Percentiles rank a stretch among this genome's conserved stretches.
These are phyloP conservation scores for Penicillium coprophilum DNA, from an alignment of 495 filamentous ascomycete species.

Conservation along the genomic window DNA sequence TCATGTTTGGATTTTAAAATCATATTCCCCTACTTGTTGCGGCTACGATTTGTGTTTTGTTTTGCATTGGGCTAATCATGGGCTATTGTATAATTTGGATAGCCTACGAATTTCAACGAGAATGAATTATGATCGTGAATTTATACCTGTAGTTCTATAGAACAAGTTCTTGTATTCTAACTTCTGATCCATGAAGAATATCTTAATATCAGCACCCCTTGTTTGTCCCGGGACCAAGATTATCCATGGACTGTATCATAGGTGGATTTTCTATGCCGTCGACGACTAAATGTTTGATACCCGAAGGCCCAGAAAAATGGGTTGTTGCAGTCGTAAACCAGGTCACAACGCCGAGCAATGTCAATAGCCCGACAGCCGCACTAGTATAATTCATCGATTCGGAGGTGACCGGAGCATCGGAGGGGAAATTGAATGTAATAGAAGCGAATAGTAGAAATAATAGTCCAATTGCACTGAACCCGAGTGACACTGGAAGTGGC, in stretches of 20 bases:
- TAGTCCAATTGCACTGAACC: conserved; percentile 29
- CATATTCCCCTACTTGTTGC: conserved; percentile 27
- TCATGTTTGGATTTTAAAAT: conserved; percentile 17
- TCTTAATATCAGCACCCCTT: background rate
- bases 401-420: conserved; percentile 43
- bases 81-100: conserved; percentile 16
- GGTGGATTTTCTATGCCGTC: background rate
- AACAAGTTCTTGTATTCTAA: background rate
- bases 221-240: background rate
- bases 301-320: background rate
- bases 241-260: background rate
- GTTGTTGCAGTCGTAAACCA: conserved; percentile 34
- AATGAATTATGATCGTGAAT: conserved; percentile 28
- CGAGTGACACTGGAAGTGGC: conserved; percentile 23
- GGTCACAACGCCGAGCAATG: conserved; percentile 46
- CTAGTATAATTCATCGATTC: conserved; percentile 58
- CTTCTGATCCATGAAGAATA: too few species aligned
- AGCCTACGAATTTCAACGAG: conserved; percentile 29
- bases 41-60: conserved; percentile 8
- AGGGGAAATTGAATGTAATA: conserved; percentile 57
- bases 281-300: background rate
- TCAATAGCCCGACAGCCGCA: conserved; percentile 52
- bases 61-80: conserved; percentile 17
- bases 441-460: conserved; percentile 48
- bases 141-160: background rate